phyloP scores from a whole-genome alignment of 352 stramenopile genomes.

The Pythium grandisporangium region DNA sequence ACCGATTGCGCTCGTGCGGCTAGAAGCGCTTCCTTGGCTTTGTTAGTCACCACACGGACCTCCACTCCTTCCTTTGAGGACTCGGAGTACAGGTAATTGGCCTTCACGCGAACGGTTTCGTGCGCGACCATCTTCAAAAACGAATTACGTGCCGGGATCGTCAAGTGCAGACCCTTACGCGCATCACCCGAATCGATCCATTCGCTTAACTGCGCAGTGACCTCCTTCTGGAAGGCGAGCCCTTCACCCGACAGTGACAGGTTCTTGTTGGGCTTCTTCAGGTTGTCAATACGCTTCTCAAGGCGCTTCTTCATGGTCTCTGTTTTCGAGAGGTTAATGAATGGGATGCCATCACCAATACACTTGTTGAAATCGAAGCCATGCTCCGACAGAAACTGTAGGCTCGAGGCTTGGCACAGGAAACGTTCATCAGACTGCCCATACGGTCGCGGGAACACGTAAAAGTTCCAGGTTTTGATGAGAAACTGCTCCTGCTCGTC shows the following conservation, averaged over 20 bases:
- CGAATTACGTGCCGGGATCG: conserved; percentile 48
- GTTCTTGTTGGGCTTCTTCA: conserved; percentile 49
- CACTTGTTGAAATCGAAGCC: conserved; percentile 87
- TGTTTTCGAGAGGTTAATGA: conserved; percentile 52
- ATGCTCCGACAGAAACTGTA: conserved; percentile 77
- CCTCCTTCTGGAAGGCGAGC: conserved; percentile 16
- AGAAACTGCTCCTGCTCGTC: conserved; percentile 39
- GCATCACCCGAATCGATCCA: conserved; percentile 35
- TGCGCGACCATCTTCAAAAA: conserved; percentile 72
- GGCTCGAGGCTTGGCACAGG: conserved; percentile 67
- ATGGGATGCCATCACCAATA: conserved; percentile 75
- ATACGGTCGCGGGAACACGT: conserved; percentile 69
- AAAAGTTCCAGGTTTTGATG: conserved; percentile 85
- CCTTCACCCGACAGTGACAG: conserved; percentile 40
- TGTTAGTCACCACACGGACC: conserved; percentile 48
- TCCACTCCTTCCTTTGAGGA: conserved; percentile 28
- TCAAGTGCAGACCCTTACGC: conserved; percentile 43
- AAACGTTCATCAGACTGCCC: conserved; percentile 61
- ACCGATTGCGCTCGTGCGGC: conserved; percentile 29
- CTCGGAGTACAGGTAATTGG: conserved; percentile 58
- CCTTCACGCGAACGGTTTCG: conserved; percentile 43
- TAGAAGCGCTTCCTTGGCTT: conserved; percentile 57
- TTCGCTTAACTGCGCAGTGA: conserved; percentile 32
- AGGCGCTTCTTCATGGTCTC: conserved; percentile 35
- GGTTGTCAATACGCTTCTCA: conserved; percentile 43